These are phyloP conservation scores for Scenedesmus sp. DNA, from an alignment of 163 green algal genomes.

Conservation along the genomic window DNA sequence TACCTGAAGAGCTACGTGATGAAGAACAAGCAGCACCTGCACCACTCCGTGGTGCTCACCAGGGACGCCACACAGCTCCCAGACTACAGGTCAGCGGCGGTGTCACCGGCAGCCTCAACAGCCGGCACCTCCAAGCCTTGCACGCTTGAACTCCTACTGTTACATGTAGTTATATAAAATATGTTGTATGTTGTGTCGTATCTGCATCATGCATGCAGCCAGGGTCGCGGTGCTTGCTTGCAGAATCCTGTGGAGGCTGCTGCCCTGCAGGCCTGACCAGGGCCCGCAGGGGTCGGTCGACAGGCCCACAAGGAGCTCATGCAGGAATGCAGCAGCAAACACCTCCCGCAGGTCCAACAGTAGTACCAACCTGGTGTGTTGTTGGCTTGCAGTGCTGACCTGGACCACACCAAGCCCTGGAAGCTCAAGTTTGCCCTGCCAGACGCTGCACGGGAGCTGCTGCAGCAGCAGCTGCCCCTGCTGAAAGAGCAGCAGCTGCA, in stretches of 20 bases:
- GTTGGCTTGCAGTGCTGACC: not conserved
- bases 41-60: slow-evolving; percentile 8
- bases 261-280: too few species aligned
- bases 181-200: too few species aligned
- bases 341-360: too few species aligned
- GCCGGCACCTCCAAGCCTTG: not conserved
- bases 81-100: not conserved
- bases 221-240: too few species aligned
- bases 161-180: too few species aligned
- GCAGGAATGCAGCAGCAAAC: too few species aligned
- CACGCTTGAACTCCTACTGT: too few species aligned
- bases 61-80: not conserved
- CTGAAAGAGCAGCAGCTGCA: slow-evolving; percentile 18
- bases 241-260: too few species aligned
- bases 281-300: too few species aligned
- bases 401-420: slow-evolving; percentile 25
- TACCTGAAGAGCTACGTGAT: not conserved
- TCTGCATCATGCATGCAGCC: too few species aligned
- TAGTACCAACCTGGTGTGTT: too few species aligned
- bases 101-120: not conserved
- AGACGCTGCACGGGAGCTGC: not conserved
- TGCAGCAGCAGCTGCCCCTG: slow-evolving; percentile 25
- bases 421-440: slow-evolving; percentile 5
- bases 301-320: too few species aligned
- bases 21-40: not conserved